These are phyloP conservation scores for Thraustochytrium sp. DNA, from an alignment of 352 stramenopile species.

Conservation along the genomic window DNA sequence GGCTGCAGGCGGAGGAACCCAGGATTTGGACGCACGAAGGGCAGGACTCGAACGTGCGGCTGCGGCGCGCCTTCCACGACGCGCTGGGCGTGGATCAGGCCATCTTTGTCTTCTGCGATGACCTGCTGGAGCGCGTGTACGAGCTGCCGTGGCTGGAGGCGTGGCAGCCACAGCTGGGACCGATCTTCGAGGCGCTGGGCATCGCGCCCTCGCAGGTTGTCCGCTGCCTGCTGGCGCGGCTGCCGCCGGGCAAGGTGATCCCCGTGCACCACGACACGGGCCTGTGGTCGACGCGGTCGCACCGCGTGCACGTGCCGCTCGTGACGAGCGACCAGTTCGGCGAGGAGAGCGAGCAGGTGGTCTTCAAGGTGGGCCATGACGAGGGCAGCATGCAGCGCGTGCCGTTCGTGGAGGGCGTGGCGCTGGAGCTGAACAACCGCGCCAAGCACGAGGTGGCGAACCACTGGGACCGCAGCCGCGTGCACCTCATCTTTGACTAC, in stretches of 20 bases:
- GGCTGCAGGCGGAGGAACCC: neutral
- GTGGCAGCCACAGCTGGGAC: slow-evolving; percentile 54
- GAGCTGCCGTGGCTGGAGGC: slow-evolving; percentile 86
- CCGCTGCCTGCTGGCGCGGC: slow-evolving; percentile 86
- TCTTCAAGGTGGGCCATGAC: slow-evolving; percentile 78
- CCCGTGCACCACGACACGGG: slow-evolving; percentile 95
- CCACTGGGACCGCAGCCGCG: slow-evolving; percentile 74
- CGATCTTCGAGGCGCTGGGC: slow-evolving; percentile 78
- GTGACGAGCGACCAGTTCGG: slow-evolving; percentile 67
- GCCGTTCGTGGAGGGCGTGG: slow-evolving; percentile 80
- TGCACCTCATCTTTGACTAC: slow-evolving; percentile 98
- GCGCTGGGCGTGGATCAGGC: slow-evolving; percentile 96
- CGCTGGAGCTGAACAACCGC: slow-evolving; percentile 99
- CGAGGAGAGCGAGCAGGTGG: slow-evolving; percentile 51
- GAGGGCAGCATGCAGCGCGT: slow-evolving; percentile 75
- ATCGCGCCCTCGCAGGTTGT: slow-evolving; percentile 70
- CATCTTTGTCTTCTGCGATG: slow-evolving; percentile 95
- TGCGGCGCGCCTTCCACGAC: slow-evolving; percentile 90
- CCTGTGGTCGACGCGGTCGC: slow-evolving; percentile 87
- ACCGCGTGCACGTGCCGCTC: slow-evolving; percentile 93
- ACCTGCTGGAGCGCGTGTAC: slow-evolving; percentile 91
- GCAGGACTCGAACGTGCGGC: slow-evolving; percentile 69
- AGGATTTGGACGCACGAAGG: slow-evolving; percentile 28
- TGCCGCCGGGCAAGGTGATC: slow-evolving; percentile 89
- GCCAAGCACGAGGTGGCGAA: slow-evolving; percentile 91